Evolutionary conservation across 2,329 filamentous ascomycete species (phyloP).

Genomic region (Fusarium sp.): DNA sequence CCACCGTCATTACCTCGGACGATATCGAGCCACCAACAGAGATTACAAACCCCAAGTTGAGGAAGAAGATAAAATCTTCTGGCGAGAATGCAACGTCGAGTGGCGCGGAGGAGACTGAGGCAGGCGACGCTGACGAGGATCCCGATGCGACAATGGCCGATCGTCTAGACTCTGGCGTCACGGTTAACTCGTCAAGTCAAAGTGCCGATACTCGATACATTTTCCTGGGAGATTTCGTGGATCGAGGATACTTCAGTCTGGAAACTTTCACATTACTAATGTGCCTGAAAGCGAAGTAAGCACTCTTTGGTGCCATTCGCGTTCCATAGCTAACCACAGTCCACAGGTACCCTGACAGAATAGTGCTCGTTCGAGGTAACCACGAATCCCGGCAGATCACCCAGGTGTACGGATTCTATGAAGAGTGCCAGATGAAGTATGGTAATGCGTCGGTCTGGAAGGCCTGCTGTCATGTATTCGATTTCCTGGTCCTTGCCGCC

Average conservation of each 20-base stretch:
- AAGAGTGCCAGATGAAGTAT: slow-evolving; percentile 97
- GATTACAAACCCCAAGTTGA: slow-evolving; percentile 87
- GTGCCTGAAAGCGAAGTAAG: slow-evolving; percentile 83
- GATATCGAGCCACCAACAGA: slow-evolving; percentile 91
- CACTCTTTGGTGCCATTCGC: neutral
- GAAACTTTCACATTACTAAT: slow-evolving; percentile 98
- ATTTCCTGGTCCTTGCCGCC: slow-evolving; percentile 94
- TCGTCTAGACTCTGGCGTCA: slow-evolving; percentile 51
- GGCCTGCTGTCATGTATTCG: slow-evolving; percentile 99
- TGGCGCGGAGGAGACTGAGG: slow-evolving; percentile 62
- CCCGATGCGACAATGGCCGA: slow-evolving; percentile 47
- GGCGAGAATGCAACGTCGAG: slow-evolving; percentile 57
- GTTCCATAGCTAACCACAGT: slow-evolving; percentile 35
- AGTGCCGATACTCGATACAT: slow-evolving; percentile 68
- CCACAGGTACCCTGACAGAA: slow-evolving; percentile 87
- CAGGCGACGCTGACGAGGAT: slow-evolving; percentile 53
- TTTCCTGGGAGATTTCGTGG: slow-evolving; percentile 89
- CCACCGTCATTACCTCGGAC: slow-evolving; percentile 84
- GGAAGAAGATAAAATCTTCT: slow-evolving; percentile 78
- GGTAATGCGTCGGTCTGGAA: slow-evolving; percentile 99
- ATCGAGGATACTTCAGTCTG: slow-evolving; percentile 96
- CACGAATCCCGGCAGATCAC: slow-evolving; percentile 98
- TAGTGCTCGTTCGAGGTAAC: slow-evolving; percentile 96
- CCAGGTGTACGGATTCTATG: slow-evolving; percentile 99
- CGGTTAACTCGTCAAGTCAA: slow-evolving; percentile 53